Evolutionary conservation across 2,329 filamentous ascomycete genomes (phyloP).

Genomic region (Verticillium nubilum): DNA sequence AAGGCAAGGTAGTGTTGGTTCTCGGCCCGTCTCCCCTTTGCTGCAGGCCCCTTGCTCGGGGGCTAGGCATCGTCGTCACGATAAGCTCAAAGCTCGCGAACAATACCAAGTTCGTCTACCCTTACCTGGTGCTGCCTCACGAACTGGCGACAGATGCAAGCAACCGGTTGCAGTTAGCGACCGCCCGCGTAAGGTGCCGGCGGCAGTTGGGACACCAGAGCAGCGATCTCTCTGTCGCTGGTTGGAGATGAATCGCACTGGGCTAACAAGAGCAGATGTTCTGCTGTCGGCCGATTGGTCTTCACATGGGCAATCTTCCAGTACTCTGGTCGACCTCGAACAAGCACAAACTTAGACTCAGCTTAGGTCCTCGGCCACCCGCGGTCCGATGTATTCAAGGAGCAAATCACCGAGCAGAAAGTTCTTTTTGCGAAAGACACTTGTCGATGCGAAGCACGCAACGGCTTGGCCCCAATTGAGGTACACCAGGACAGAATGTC

Average conservation of each 20-base stretch:
- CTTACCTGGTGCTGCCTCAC: background rate
- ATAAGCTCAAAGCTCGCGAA: background rate
- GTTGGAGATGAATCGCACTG: background rate
- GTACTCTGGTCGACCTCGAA: background rate
- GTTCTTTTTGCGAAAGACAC: background rate
- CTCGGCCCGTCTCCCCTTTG: background rate
- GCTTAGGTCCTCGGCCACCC: background rate
- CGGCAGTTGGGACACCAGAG: background rate
- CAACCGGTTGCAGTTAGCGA: background rate
- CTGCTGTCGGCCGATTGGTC: background rate
- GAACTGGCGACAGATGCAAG: background rate
- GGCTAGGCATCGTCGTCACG: background rate
- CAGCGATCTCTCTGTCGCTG: background rate
- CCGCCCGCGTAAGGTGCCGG: background rate
- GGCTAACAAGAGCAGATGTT: background rate
- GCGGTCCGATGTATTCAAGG: background rate
- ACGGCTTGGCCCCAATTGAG: background rate
- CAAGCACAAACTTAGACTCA: background rate
- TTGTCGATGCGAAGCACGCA: background rate
- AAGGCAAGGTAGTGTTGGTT: background rate
- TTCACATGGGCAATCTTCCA: background rate
- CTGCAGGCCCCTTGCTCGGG: background rate
- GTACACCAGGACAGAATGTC: background rate
- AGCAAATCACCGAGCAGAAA: background rate
- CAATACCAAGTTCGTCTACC: background rate